phyloP scores from a whole-genome alignment of 139 green algal genomes.

The Closterium sp. region DNA sequence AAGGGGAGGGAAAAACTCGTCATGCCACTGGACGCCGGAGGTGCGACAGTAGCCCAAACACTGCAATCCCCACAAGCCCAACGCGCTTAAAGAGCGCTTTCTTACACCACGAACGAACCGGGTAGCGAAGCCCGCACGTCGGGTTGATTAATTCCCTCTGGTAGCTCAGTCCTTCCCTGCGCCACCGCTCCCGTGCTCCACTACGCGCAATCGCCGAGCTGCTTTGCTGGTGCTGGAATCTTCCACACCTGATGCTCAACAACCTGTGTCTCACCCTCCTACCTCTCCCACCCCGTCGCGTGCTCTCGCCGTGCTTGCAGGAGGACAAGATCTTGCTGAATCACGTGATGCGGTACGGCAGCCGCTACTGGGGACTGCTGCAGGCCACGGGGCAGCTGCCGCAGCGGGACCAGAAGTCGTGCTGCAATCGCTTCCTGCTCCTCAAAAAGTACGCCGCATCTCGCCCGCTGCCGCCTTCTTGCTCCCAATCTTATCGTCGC shows the following conservation, averaged over 20 bases:
- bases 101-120: too few relatives aligned
- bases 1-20: not conserved
- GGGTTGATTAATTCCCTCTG: too few relatives aligned
- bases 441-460: not conserved
- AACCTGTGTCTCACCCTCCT: not conserved
- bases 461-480: not conserved
- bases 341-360: not conserved
- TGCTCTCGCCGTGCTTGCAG: not conserved
- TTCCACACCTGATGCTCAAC: not conserved
- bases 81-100: too few relatives aligned
- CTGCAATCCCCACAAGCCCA: too few relatives aligned
- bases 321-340: not conserved
- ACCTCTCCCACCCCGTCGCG: not conserved
- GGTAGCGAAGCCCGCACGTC: too few relatives aligned
- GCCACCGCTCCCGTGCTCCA: too few relatives aligned
- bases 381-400: not conserved
- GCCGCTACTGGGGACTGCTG: not conserved
- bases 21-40: not conserved
- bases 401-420: not conserved
- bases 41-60: not conserved
- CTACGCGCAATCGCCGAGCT: not conserved
- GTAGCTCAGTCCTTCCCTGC: too few relatives aligned
- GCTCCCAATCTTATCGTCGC: too few relatives aligned
- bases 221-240: not conserved
- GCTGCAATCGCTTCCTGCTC: not conserved